These are phyloP conservation scores for Aspergillus bertholletiae DNA, from an alignment of 495 filamentous ascomycete genomes.

Conservation along the genomic window DNA sequence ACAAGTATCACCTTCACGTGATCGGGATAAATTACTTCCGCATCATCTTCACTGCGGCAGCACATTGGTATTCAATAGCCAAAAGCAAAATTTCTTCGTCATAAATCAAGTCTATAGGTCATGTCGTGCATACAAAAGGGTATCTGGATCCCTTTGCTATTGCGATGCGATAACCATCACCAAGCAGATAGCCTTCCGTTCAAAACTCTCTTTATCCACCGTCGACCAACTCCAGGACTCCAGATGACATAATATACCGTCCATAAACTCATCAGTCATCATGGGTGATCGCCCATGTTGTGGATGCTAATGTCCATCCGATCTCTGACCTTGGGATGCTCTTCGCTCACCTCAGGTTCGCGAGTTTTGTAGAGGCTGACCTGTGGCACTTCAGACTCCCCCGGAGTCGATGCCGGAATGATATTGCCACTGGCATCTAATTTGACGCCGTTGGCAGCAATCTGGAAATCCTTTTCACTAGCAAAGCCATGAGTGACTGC, in stretches of 20 bases:
- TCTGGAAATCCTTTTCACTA: slow-evolving; percentile 56
- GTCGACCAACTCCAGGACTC: slow-evolving; percentile 24
- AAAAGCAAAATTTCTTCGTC: neutral
- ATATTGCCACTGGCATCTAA: slow-evolving; percentile 55
- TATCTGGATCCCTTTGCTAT: slow-evolving; percentile 6
- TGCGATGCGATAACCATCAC: slow-evolving; percentile 12
- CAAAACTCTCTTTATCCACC: slow-evolving; percentile 18
- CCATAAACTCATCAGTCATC: slow-evolving; percentile 15
- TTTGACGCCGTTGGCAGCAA: slow-evolving; percentile 60
- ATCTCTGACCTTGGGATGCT: slow-evolving; percentile 41
- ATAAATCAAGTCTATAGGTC: slow-evolving; percentile 2
- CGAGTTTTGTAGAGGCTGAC: slow-evolving; percentile 27
- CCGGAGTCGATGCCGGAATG: slow-evolving; percentile 40
- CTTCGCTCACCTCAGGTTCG: slow-evolving; percentile 17
- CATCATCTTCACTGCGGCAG: neutral
- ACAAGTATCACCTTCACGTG: neutral
- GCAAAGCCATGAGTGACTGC: slow-evolving; percentile 65
- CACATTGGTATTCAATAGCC: neutral
- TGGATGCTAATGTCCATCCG: slow-evolving; percentile 61
- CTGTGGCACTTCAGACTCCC: slow-evolving; percentile 35
- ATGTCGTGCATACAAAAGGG: slow-evolving; percentile 5
- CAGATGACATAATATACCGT: slow-evolving; percentile 4
- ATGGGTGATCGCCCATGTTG: slow-evolving; percentile 51
- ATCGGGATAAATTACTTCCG: neutral
- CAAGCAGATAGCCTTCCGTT: slow-evolving; percentile 16